Evolutionary conservation across 208 protist species (phyloP).

Genomic region (Leishmania arabica): DNA sequence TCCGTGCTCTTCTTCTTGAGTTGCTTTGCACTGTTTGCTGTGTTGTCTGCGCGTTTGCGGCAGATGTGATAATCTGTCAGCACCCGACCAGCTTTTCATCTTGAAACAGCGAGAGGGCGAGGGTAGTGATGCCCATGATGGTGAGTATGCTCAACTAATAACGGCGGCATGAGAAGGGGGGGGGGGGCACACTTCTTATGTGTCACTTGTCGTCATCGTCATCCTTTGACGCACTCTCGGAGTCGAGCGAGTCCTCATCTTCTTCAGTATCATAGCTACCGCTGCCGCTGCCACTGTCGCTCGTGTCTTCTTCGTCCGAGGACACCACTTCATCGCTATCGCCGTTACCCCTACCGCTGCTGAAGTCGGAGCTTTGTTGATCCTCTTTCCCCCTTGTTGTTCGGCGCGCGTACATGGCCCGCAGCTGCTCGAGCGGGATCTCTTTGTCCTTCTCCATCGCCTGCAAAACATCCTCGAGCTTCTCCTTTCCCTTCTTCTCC

Average conservation of each 20-base stretch:
- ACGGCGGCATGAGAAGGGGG: not conserved
- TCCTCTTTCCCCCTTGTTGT: slow-evolving; percentile 20
- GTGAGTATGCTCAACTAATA: not conserved
- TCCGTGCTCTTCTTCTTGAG: not conserved
- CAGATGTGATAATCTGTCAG: not conserved
- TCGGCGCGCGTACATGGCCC: slow-evolving; percentile 57
- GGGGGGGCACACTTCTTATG: not conserved
- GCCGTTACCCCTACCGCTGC: slow-evolving; percentile 17
- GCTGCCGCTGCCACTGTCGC: slow-evolving; percentile 13
- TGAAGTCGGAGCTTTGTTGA: slow-evolving; percentile 35
- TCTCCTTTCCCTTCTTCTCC: slow-evolving; percentile 65
- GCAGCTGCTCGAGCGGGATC: slow-evolving; percentile 81
- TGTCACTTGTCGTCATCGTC: slow-evolving; percentile 20
- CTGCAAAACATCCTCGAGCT: slow-evolving; percentile 67
- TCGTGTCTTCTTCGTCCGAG: slow-evolving; percentile 17
- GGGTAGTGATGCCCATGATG: not conserved
- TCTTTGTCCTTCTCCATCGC: slow-evolving; percentile 83
- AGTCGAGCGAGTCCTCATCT: slow-evolving; percentile 13
- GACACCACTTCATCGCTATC: slow-evolving; percentile 15
- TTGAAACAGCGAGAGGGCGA: not conserved
- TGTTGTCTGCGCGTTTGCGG: not conserved
- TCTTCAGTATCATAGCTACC: slow-evolving; percentile 8
- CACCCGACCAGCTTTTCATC: not conserved
- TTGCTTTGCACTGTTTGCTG: not conserved
- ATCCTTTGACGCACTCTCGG: slow-evolving; percentile 22